Base-by-base conservation (phyloP, 352 stramenopile genomes). In the Phytophthora europaea region DNA sequence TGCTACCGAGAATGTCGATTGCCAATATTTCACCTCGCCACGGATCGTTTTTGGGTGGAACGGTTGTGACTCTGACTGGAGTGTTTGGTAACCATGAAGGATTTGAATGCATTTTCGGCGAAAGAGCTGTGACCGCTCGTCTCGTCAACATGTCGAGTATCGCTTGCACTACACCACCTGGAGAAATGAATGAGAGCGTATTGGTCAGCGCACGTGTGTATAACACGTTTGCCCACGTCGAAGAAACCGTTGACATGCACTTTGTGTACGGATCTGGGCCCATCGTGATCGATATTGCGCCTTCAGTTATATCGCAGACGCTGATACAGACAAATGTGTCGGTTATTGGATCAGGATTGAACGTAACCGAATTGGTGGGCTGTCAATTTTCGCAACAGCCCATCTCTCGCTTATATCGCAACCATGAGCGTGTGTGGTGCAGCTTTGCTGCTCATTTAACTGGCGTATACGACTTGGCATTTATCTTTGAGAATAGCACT, bases 21-120 rank as follows among this genome's bases (percentile, higher is more conserved):
- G 64, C 71, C 28, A 34, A 62, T 20, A 66, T 89, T 47, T 69
- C 43, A n/a, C 81, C 83, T 6, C 57, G 48, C 6, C 48, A 50
- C 8, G 81, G 83, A 10, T 76, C 76, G 26, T 63, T 76, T 13
- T 53, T 61, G 4, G 83, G 83, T 31, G 83, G 83, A n/a, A 82
- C 79, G 16, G 34, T 81, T 12, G 78, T 90, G 1, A 65, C 56
- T 28, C 51, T 89, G 12, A 34, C 28, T 47, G 81, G 83, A 20
- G 75, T 89, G 3, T 89, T 90, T 60, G 62, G 68, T 6, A 61
- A 63, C 3, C 47, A 73, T 22, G 63, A 75, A 40, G 67, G 68
- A 9, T 69, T 85, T 20, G 60, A 85, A 47, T 90, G 83, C n/a
- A 15, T 79, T 7, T 90, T 90, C 61, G 81, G 72, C 26, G 67